These are phyloP conservation scores for Diaporthe eres DNA, from an alignment of 2,329 filamentous ascomycete genomes.

Conservation along the genomic window DNA sequence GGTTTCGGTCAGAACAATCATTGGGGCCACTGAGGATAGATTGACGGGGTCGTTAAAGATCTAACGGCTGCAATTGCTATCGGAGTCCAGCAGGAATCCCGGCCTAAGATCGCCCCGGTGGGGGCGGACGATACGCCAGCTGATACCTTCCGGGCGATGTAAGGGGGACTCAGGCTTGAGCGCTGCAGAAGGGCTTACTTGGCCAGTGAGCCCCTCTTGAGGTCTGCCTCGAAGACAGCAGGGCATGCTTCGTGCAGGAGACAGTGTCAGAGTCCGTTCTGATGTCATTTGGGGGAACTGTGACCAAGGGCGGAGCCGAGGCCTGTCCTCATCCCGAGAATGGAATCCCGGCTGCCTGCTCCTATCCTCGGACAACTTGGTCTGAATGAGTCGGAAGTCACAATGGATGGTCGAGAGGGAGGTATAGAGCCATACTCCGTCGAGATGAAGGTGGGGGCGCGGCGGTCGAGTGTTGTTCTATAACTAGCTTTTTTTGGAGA, in stretches of 20 bases:
- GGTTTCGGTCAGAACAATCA: constrained; percentile 68
- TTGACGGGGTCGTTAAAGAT: not conserved
- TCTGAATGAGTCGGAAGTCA: not conserved
- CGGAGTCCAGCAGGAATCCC: not conserved
- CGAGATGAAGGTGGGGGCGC: not conserved
- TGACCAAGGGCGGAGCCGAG: not conserved
- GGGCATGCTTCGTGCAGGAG: constrained; percentile 10
- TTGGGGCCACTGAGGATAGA: constrained; percentile 40
- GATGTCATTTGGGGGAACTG: not conserved
- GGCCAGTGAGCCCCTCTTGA: not conserved
- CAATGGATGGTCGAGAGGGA: not conserved
- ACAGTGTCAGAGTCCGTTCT: not conserved
- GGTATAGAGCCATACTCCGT: constrained; percentile 2
- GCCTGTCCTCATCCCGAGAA: not conserved
- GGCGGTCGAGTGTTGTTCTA: constrained; percentile 26
- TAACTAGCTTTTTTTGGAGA: constrained; percentile 31
- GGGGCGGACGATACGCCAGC: not conserved
- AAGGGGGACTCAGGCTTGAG: constrained; percentile 1
- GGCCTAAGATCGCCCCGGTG: not conserved
- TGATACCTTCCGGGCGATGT: not conserved
- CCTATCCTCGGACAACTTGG: not conserved
- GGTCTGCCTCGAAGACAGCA: not conserved
- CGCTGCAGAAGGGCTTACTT: no score
- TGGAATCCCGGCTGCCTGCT: not conserved
- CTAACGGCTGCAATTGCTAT: not conserved